Base-by-base conservation (phyloP, 805 yeast species). In the Yamadazyma sp. region DNA sequence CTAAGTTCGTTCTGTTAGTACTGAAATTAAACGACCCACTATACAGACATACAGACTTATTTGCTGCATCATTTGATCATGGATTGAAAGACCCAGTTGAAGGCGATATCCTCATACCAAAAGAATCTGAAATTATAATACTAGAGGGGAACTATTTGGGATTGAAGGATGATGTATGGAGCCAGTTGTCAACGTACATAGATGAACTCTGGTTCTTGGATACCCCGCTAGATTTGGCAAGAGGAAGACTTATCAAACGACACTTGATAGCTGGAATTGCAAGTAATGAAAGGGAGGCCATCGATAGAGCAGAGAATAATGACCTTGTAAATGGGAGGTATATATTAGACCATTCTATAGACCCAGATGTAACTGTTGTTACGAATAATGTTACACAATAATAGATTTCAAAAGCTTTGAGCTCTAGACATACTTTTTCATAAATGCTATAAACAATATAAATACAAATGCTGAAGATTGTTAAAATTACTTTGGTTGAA, bases 81-180 rank as follows among this genome's bases (percentile, higher is more conserved):
- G 67, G 74, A 20, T 44, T 75, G 48, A 79, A 80, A 47, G 96
- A 89, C 52, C 96, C 96, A 0, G 69, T 71, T 2, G 76, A 69
- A 10, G 66, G 70, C 40, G 82, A 73, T 13, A 69, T 77, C 10
- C 50, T 42, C 4, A 70, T 86, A 1, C 53, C 59, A 2, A 61
- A 75, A 0, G 61, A 56, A 2, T 67, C 77, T 3, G 62, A 77
- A 40, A 71, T 87, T 1, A 58, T 88, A 3, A 70, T 88, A 3
- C 52, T 86, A 25, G 96, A 88, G 54, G 96, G 96, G 0, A 66
- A 82, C 32, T 88, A 89, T 54, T 63, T 88, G 7, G 69, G 80
- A 28, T 62, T 86, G 35, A 54, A 73, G 23, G 73, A 74, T 25
- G 75, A 69, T 18, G 75, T 75, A 10, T 88, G 95, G 95, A 40